These are phyloP conservation scores for Phalaenopsis equestris DNA, from an alignment of 106 monocot species.

Conservation along the genomic window DNA sequence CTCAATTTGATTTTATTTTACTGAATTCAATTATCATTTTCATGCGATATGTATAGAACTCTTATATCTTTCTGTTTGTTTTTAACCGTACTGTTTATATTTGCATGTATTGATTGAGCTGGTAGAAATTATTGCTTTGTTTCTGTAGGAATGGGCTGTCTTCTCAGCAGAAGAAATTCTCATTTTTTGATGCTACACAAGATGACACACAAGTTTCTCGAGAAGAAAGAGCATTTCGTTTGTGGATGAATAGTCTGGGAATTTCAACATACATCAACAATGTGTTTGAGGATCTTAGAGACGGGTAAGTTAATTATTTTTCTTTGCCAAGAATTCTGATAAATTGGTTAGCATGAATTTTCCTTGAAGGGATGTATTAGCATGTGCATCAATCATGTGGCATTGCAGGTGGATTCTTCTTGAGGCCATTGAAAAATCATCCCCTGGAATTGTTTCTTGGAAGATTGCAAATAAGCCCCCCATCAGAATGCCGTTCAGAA, in stretches of 20 bases:
- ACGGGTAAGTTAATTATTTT: slow-evolving; percentile 45
- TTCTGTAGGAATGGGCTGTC: slow-evolving; percentile 75
- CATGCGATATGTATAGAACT: background rate
- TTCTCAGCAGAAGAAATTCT: slow-evolving; percentile 52
- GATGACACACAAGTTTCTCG: slow-evolving; percentile 72
- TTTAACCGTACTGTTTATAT: background rate
- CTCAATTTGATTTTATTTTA: background rate
- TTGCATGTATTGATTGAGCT: background rate
- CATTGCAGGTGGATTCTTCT: slow-evolving; percentile 69
- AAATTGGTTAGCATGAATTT: background rate
- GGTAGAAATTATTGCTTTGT: background rate
- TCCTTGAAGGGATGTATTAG: background rate
- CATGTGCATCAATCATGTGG: slow-evolving; percentile 3
- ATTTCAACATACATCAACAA: slow-evolving; percentile 74
- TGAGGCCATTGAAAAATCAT: slow-evolving; percentile 70
- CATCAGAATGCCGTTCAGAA: slow-evolving; percentile 88
- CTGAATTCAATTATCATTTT: background rate
- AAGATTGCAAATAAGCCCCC: slow-evolving; percentile 75
- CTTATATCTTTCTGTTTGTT: background rate
- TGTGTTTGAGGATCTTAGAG: slow-evolving; percentile 86
- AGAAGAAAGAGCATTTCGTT: slow-evolving; percentile 74
- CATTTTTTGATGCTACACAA: slow-evolving; percentile 46
- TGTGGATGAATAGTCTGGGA: slow-evolving; percentile 87
- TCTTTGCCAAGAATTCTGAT: background rate
- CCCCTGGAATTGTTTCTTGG: slow-evolving; percentile 76